phyloP scores from a whole-genome alignment of 2,329 filamentous ascomycete species.

The Pseudocercospora fijiensis region DNA sequence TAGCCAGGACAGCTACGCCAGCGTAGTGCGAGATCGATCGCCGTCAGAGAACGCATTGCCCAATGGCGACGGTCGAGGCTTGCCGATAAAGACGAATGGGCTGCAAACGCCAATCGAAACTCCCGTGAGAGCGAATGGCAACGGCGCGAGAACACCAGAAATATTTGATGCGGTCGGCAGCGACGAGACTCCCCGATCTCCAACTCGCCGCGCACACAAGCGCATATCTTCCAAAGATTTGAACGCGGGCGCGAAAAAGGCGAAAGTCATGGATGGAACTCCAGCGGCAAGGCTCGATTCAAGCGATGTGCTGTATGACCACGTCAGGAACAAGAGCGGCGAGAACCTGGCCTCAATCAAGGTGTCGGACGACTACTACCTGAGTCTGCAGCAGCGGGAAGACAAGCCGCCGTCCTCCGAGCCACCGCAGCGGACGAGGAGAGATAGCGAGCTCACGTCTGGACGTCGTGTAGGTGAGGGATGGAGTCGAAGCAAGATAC shows the following conservation, averaged over 20 bases:
- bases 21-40: constrained; percentile 26
- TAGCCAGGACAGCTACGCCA: constrained; percentile 28
- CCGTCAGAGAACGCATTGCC: constrained; percentile 20
- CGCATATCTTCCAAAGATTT: constrained; percentile 12
- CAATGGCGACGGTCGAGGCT: constrained; percentile 26
- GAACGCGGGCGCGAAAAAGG: constrained; percentile 25
- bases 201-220: constrained; percentile 25
- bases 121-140: constrained; percentile 4
- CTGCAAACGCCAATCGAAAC: constrained; percentile 5
- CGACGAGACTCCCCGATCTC: constrained; percentile 34
- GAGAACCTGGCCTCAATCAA: constrained; percentile 42
- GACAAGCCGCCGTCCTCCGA: constrained; percentile 31
- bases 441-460: constrained; percentile 48
- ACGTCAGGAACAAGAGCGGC: constrained; percentile 46
- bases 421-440: constrained; percentile 27
- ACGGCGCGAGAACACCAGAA: constrained; percentile 24
- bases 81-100: constrained; percentile 18
- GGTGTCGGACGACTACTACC: constrained; percentile 22
- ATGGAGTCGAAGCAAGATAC: constrained; percentile 59
- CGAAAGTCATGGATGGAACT: constrained; percentile 17
- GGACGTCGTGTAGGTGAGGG: constrained; percentile 55
- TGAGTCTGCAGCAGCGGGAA: constrained; percentile 38
- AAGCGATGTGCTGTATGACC: constrained; percentile 44
- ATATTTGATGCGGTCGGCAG: constrained; percentile 33
- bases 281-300: constrained; percentile 19